A percentile compares a stretch with the other conserved stretches of the same genome.
Evolutionary conservation across 2,329 filamentous ascomycete genomes (phyloP).

Genomic region (Botryotinia globosa): DNA sequence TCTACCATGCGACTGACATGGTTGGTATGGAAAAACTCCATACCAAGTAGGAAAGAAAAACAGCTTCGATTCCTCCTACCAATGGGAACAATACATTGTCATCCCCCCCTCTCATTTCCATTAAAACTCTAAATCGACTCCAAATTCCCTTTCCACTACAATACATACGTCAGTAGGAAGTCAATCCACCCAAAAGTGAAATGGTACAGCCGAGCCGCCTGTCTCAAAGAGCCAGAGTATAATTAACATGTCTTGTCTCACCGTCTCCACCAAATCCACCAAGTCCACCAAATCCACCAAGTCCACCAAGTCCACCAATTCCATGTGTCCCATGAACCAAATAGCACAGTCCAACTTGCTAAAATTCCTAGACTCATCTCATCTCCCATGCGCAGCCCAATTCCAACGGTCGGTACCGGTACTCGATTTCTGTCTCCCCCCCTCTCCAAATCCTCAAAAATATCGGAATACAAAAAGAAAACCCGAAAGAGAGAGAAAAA

Average conservation of each 20-base stretch:
- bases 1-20: background rate
- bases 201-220: background rate
- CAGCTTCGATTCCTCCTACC: background rate
- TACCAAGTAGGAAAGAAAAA: too few species aligned
- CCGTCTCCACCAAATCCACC: background rate
- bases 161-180: background rate
- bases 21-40: background rate
- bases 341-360: background rate
- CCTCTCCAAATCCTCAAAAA: background rate
- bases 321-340: background rate
- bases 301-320: background rate
- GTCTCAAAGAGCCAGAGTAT: background rate
- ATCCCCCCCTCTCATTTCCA: background rate
- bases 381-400: background rate
- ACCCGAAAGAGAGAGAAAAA: background rate
- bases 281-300: background rate
- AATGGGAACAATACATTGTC: background rate
- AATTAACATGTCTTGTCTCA: background rate
- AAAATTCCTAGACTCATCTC: background rate
- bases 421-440: background rate
- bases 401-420: constrained; percentile 1
- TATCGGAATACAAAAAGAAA: background rate
- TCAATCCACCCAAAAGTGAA: background rate
- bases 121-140: background rate
- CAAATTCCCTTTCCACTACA: background rate